Conservation (phyloP, 2,329 filamentous ascomycete species). For the Phialemonium atrogriseum region DNA sequence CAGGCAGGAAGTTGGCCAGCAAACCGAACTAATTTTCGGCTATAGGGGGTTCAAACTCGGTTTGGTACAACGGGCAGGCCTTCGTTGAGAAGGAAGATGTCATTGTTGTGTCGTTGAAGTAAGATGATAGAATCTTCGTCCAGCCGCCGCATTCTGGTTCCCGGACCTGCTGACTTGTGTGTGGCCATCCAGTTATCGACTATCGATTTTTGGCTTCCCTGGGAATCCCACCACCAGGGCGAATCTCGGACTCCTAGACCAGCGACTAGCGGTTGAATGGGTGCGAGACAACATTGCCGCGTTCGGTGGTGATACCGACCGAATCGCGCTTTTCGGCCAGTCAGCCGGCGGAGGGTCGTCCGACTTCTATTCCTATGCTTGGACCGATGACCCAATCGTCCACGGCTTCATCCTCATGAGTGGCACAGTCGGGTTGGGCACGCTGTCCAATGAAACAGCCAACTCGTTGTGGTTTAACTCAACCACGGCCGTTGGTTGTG, state of each 20-base stretch:
- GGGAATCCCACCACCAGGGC: constrained; percentile 16
- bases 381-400: constrained; percentile 8
- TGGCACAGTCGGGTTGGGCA: constrained; percentile 34
- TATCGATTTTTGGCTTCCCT: constrained; percentile 32
- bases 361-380: constrained; percentile 10
- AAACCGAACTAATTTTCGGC: too few species aligned
- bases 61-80: constrained; percentile 32
- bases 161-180: too few species aligned
- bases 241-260: constrained; percentile 39
- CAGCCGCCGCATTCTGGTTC: too few species aligned
- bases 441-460: constrained; percentile 24
- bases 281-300: constrained; percentile 31
- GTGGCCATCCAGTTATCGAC: constrained; percentile 24
- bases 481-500: constrained; percentile 27
- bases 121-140: too few species aligned
- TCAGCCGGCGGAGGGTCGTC: constrained; percentile 27
- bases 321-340: constrained; percentile 32
- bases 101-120: constrained; percentile 35
- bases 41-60: constrained; percentile 21
- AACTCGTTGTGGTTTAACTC: constrained; percentile 32
- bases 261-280: constrained; percentile 40
- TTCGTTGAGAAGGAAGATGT: constrained; percentile 32
- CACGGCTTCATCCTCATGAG: constrained; percentile 35
- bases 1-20: not conserved
- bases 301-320: constrained; percentile 33